A percentile compares a stretch with the other conserved stretches of the same genome.
Conservation (phyloP, 129 eudicot genomes). For the Glebionis coronaria region DNA sequence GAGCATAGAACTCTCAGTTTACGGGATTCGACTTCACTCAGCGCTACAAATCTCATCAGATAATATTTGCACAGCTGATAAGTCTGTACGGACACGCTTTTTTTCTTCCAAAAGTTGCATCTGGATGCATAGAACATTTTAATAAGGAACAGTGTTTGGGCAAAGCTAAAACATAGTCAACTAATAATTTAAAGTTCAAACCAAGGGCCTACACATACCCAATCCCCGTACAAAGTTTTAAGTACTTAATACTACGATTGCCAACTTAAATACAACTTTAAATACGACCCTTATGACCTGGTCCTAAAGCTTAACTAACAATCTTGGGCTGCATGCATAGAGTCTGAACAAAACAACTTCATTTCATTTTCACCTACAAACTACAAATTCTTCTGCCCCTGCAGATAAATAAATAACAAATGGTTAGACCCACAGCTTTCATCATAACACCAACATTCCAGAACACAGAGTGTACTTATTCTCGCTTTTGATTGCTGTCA, state of each 20-base stretch:
- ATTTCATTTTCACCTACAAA: constrained; percentile 28
- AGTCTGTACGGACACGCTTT: neutral
- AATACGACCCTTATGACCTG: neutral
- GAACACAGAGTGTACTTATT: neutral
- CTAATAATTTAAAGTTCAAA: constrained; percentile 14
- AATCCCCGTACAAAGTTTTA: constrained; percentile 24
- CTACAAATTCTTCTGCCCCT: constrained; percentile 26
- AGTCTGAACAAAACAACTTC: constrained; percentile 10
- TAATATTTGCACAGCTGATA: neutral
- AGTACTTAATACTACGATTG: constrained; percentile 15
- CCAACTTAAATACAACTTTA: constrained; percentile 11
- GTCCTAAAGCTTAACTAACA: constrained; percentile 22
- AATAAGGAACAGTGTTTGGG: constrained; percentile 5
- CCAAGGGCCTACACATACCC: constrained; percentile 29
- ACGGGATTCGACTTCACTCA: too few species aligned
- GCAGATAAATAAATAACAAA: constrained; percentile 15
- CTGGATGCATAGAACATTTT: constrained; percentile 1
- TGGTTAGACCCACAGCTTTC: neutral
- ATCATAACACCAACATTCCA: neutral
- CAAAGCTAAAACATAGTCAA: constrained; percentile 17
- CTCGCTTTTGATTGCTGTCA: neutral
- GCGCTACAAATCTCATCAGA: neutral
- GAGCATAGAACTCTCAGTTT: too few species aligned
- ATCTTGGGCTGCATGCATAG: neutral
- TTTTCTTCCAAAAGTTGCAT: neutral